Conservation (phyloP, 2,329 filamentous ascomycete species). For the Emmonsiellopsis sp. region DNA sequence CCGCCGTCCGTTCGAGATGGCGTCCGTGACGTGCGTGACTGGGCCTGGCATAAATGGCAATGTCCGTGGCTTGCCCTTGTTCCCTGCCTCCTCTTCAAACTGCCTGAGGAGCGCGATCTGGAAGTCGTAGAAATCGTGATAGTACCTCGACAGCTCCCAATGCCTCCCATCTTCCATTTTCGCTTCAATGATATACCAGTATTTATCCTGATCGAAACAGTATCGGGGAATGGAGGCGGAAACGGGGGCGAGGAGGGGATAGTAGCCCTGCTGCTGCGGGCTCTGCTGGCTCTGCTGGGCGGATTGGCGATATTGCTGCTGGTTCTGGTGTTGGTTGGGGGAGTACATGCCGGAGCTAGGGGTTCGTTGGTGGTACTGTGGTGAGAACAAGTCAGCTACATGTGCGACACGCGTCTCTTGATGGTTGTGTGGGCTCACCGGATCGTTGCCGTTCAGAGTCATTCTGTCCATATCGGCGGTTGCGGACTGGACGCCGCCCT, state of each 20-base stretch:
- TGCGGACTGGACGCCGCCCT: conserved; percentile 44
- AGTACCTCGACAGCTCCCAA: conserved; percentile 91
- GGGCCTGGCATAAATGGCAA: conserved; percentile 97
- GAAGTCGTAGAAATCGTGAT: conserved; percentile 98
- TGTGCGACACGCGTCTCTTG: conserved; percentile 13
- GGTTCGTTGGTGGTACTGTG: conserved; percentile 30
- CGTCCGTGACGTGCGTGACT: conserved; percentile 96
- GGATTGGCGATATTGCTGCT: conserved; percentile 22
- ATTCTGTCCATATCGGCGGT: conserved; percentile 68
- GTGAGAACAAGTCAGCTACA: conserved; percentile 6
- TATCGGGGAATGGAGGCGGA: conserved; percentile 82
- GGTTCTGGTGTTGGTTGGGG: conserved; percentile 35
- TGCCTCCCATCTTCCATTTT: conserved; percentile 80
- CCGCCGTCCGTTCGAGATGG: conserved; percentile 84
- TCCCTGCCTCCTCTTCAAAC: conserved; percentile 88
- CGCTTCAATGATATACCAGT: conserved; percentile 96
- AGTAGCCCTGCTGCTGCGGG: conserved; percentile 35
- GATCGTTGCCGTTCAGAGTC: conserved; percentile 54
- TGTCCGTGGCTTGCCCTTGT: conserved; percentile 69
- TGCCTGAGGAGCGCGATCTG: conserved; percentile 89
- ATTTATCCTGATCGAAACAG: conserved; percentile 94
- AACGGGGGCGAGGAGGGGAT: conserved; percentile 58
- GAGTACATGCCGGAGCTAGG: conserved; percentile 23
- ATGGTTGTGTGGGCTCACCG: conserved; percentile 34
- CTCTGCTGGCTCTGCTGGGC: neutral